phyloP scores from a whole-genome alignment of 805 yeast genomes.

The Saccharomycopsis fermentans region DNA sequence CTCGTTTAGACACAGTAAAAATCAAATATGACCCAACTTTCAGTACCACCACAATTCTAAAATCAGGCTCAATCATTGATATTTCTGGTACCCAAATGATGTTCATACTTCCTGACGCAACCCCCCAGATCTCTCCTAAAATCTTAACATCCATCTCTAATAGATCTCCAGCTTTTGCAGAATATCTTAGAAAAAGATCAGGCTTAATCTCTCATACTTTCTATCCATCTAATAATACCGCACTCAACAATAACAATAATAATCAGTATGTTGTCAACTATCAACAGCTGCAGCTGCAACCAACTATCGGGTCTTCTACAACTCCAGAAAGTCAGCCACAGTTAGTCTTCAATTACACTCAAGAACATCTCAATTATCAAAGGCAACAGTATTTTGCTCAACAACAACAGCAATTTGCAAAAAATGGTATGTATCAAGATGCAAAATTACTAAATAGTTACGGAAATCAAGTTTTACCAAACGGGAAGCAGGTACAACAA shows the following conservation, averaged over 20 bases:
- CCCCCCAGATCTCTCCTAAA: constrained; percentile 48
- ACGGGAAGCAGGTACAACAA: background rate
- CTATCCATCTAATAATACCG: constrained; percentile 20
- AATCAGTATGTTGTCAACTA: constrained; percentile 16
- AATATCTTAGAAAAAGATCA: constrained; percentile 21
- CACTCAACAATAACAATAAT: background rate
- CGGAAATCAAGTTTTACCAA: background rate
- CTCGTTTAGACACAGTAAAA: constrained; percentile 66
- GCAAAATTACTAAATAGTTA: background rate
- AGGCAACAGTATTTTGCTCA: constrained; percentile 31
- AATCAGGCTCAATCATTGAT: constrained; percentile 85
- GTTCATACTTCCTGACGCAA: constrained; percentile 90
- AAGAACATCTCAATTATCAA: background rate
- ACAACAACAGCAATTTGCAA: background rate
- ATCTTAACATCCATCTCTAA: constrained; percentile 28
- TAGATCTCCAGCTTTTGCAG: constrained; percentile 21
- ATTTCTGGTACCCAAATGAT: constrained; percentile 98
- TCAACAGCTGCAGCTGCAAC: constrained; percentile 9
- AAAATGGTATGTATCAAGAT: background rate
- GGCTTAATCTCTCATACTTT: constrained; percentile 5
- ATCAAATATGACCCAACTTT: constrained; percentile 35
- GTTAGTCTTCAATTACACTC: constrained; percentile 23
- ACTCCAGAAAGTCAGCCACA: constrained; percentile 24
- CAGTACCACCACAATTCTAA: constrained; percentile 41
- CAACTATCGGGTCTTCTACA: background rate